Conservation (phyloP, 306 rosid species). For the Citrullus amarus region DNA sequence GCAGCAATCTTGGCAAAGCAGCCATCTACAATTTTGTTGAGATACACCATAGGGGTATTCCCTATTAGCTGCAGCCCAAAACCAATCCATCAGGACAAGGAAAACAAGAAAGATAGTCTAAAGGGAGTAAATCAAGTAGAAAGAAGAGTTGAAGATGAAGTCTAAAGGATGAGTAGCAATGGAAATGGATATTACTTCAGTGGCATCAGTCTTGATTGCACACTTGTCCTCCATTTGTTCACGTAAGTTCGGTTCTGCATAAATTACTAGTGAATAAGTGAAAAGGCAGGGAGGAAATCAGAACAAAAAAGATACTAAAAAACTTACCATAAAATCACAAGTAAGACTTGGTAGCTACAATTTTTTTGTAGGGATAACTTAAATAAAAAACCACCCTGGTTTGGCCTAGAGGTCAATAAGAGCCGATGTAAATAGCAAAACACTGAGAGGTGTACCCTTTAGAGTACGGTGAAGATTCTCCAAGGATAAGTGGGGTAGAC, state of each 20-base stretch:
- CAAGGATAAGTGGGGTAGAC: background rate
- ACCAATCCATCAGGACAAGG: background rate
- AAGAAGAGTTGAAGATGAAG: no score
- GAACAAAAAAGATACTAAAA: background rate
- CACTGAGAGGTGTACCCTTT: background rate
- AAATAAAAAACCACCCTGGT: background rate
- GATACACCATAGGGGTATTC: constrained; percentile 56
- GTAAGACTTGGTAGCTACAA: background rate
- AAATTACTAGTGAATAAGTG: background rate
- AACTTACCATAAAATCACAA: background rate
- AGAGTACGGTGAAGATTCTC: background rate
- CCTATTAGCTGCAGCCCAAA: constrained; percentile 43
- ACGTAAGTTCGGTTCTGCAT: constrained; percentile 2
- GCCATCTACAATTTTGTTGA: constrained; percentile 61
- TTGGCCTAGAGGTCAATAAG: background rate
- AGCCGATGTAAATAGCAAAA: background rate
- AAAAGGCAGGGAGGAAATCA: background rate
- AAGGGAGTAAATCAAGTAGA: no score
- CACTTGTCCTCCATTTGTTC: constrained; percentile 36
- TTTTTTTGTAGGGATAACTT: background rate
- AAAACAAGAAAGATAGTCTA: background rate
- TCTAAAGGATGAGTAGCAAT: background rate
- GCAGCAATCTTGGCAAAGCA: constrained; percentile 65
- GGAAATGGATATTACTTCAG: constrained; percentile 37
- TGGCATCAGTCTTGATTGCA: constrained; percentile 60